Base-by-base conservation (phyloP, 2,329 filamentous ascomycete genomes). In the Emmonsia crescens region DNA sequence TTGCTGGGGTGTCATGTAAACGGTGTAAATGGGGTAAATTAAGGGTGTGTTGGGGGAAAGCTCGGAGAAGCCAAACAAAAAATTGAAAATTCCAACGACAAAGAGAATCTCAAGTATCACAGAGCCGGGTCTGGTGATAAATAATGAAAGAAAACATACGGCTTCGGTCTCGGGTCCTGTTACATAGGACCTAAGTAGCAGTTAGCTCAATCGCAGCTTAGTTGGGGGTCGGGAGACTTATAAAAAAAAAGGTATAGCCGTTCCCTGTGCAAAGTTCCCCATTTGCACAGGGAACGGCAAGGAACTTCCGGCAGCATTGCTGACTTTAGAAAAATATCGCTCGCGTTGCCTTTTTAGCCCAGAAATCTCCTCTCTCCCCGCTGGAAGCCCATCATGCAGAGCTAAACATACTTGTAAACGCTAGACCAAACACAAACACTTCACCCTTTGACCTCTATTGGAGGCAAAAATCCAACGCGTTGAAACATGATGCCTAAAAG, bases 171-270 rank as follows among this genome's bases (percentile, higher is more conserved):
- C 16, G 31, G 9, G 16, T 33, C 10, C 6, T 36, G 19, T 14
- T 33, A 52, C 21, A 57, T 49, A 59, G 59, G 57, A 61, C 65
- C 59, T 66, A 66, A 44, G 21, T 27, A 42, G 69, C 69, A 75
- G 73, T 76, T 73, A 67, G 65, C 49, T 60, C 60, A 38, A 62
- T 36, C 33, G 69, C 62, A 64, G 64, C 63, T 56, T 52, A 5
- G 42, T 2, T 27, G 6, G 33, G 60, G 60, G 21, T 12, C 54
- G 68, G 68, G 61, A 46, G 31, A 76, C 74, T 74, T 76, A 76
- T 76, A 73, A 71, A 71, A 74, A 74, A 74, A 74, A 74, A 74
- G 73, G 73, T 66, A 52, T 57, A 66, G 68, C 71, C 68, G 64
- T 66, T 66, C 68, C 66, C 65, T 44, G 63, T n/a, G n/a, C n/a